Base-by-base conservation (phyloP, 2,329 filamentous ascomycete species). In the Penicillium sp. region DNA sequence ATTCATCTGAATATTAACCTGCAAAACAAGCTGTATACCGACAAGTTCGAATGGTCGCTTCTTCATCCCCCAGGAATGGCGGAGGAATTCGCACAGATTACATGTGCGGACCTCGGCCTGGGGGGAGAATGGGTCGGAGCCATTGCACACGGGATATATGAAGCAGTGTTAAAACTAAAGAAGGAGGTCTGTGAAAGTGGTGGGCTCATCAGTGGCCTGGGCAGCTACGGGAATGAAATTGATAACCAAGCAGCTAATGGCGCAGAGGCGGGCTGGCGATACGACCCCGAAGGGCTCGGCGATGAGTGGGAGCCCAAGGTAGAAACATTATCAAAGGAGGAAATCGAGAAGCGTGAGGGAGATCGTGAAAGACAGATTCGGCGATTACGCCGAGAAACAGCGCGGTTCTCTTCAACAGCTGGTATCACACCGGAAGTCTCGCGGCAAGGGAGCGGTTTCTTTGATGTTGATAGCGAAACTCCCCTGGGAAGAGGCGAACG, bases 21-120 rank as follows among this genome's bases (percentile, higher is more conserved):
- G 23, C 89, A 93, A 57, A 96, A 96, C 60, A 89, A 91, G 69
- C 85, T 98, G 13, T 98, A 97, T 77, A 96, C 92, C 3, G 95
- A 99, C 83, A 97, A 93, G 73, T 98, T 99, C 67, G 94, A 98
- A 76, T 98, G 94, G 94, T 98, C 94, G 5, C 82, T 99, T 21
- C 83, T 97, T 19, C 93, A 98, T 71, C 93, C 93, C 2, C 91
- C 93, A 1, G 94, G 94, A 23, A 93, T 94, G 47, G 92, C 95
- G 0, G 94, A 99, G 76, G 88, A 90, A 13, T 98, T 98, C 75
- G 93, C 95, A 38, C 92, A 92, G 73, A 88, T 92, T 67, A 98
- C 95, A 0, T 98, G 95, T 74, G 91, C 92, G 30, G 95, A 99
- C 74, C 83, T 99, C 8, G 94, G 94, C 7, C 82, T 99, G 57